These are phyloP conservation scores for Backusella westeae DNA, from an alignment of 192 early-diverging fungal genomes.

Conservation along the genomic window DNA sequence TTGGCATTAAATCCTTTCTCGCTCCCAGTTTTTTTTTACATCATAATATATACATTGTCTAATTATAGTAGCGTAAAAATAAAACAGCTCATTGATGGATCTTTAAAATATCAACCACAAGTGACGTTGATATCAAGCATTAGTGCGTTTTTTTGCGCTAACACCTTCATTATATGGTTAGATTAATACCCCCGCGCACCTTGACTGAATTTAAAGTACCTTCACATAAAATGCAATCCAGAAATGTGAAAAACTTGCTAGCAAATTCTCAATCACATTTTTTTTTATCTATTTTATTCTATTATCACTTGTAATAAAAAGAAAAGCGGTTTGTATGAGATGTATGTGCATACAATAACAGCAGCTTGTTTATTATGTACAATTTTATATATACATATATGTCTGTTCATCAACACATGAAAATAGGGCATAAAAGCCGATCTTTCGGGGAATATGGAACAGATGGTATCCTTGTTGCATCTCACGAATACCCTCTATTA, in stretches of 20 bases:
- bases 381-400: not conserved
- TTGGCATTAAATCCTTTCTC: not conserved
- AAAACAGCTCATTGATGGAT: not conserved
- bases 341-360: not conserved
- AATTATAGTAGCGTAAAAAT: not conserved
- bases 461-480: not conserved
- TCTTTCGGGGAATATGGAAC: not conserved
- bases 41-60: not conserved
- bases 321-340: not conserved
- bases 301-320: not conserved
- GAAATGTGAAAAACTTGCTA: not conserved
- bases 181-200: not conserved
- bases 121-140: not conserved
- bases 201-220: not conserved
- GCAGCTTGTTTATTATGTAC: not conserved
- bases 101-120: not conserved
- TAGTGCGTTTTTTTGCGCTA: not conserved
- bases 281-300: not conserved
- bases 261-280: not conserved
- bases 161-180: not conserved
- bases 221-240: not conserved
- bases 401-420: not conserved
- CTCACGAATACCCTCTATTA: not conserved
- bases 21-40: not conserved
- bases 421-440: not conserved